A percentile compares a stretch with the other conserved stretches of the same genome.
phyloP scores from a whole-genome alignment of 176 grass and related monocot genomes.

The Elymus sibiricus region DNA sequence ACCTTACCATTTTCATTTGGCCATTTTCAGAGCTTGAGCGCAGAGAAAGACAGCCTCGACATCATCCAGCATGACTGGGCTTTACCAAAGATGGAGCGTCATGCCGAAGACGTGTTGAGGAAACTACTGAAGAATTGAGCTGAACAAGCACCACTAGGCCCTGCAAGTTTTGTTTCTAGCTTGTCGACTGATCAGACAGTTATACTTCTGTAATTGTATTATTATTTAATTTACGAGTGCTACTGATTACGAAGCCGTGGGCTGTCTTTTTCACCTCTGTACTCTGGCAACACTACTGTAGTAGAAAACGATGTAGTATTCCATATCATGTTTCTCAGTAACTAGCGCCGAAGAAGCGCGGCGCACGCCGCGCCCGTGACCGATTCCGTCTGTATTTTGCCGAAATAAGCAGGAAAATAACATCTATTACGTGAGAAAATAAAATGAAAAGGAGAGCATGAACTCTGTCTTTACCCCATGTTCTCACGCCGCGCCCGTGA shows the following conservation, averaged over 20 bases:
- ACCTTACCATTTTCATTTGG: constrained; percentile 12
- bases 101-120: constrained; percentile 65
- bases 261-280: background rate
- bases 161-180: constrained; percentile 34
- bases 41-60: constrained; percentile 94
- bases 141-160: background rate
- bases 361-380: too few relatives aligned
- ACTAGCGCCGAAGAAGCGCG: too few relatives aligned
- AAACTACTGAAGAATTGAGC: constrained; percentile 69
- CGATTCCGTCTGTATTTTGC: too few relatives aligned
- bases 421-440: too few relatives aligned
- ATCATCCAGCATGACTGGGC: constrained; percentile 97
- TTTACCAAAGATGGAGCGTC: constrained; percentile 78
- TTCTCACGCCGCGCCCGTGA: too few relatives aligned
- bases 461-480: too few relatives aligned
- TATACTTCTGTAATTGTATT: constrained; percentile 24
- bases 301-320: background rate
- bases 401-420: too few relatives aligned
- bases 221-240: constrained; percentile 19
- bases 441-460: too few relatives aligned
- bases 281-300: background rate
- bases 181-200: constrained; percentile 23
- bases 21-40: constrained; percentile 64
- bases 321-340: too few relatives aligned
- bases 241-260: background rate